A percentile compares a stretch with the other conserved stretches of the same genome.
Evolutionary conservation across 768 basidiomycete species (phyloP).

Genomic region (Leccinum disarticulatum): DNA sequence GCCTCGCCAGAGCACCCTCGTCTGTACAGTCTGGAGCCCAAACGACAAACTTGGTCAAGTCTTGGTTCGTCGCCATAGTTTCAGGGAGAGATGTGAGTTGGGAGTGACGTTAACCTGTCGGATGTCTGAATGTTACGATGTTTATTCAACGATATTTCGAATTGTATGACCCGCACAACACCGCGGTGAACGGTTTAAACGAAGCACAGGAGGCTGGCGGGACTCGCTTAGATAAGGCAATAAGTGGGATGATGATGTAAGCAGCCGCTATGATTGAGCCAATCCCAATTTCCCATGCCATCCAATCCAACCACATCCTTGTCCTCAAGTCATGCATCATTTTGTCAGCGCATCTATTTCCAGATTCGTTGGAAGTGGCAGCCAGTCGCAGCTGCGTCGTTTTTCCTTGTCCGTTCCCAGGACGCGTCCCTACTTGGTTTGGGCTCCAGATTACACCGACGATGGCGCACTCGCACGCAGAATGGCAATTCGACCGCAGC

Average conservation of each 20-base stretch:
- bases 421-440: slow-evolving; percentile 42
- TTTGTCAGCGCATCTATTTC: background rate
- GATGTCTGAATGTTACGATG: background rate
- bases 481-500: slow-evolving; percentile 51
- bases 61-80: slow-evolving; percentile 20
- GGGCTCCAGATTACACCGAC: slow-evolving; percentile 65
- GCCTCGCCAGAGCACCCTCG: slow-evolving; percentile 49
- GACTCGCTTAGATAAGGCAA: background rate
- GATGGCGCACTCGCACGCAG: slow-evolving; percentile 56
- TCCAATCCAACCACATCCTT: background rate
- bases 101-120: background rate
- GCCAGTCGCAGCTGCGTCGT: slow-evolving; percentile 8
- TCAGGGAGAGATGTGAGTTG: background rate
- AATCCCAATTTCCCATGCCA: background rate
- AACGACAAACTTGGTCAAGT: slow-evolving; percentile 44
- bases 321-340: background rate
- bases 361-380: background rate
- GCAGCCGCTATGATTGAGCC: background rate
- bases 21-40: slow-evolving; percentile 69
- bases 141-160: background rate
- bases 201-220: background rate
- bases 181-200: background rate
- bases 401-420: slow-evolving; percentile 13
- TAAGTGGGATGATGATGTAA: background rate
- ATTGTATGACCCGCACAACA: background rate